Evolutionary conservation across 1,139 yeast species (phyloP), one percentile per base, ranked within the genome.

Genomic region (Meyerozyma guilliermondii): DNA sequence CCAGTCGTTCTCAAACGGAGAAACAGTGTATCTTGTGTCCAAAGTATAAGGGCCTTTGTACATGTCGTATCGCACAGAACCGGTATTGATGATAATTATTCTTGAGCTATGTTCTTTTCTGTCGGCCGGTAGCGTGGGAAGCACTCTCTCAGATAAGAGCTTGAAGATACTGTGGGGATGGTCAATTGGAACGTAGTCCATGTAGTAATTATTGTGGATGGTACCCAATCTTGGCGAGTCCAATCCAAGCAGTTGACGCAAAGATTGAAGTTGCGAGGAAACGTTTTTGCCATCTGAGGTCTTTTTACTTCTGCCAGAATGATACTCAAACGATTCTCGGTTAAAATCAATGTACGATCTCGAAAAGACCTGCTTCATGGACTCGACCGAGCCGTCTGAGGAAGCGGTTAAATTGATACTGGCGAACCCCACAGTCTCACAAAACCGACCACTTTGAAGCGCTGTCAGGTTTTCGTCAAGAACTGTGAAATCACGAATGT

Each of bases 341-440:
- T 83, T 89, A 63, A 88, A 88, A 59, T 91, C 98, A 48, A 91
- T 77, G 60, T 91, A 91, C 17, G 80, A 69, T 54, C 97, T 71
- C 27, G 76, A 57, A 56, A 74, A 76, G 42, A 63, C 43, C 35
- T 56, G 50, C 33, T 45, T 52, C 8, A 56, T 48, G 9, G 43
- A 22, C n/a, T 14, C 27, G 36, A 29, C 7, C 23, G 20, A 29
- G 14, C 38, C 34, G 14, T 43, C 50, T 5, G 36, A 18, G 17
- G 39, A 44, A 20, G 41, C 24, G 1, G 46, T 28, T 13, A 61
- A 41, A 48, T 77, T 71, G 27, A 87, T 66, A 39, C 95, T 81
- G 9, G 86, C 63, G 77, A 91, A 92, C 0, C 98, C 98, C 16
- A 87, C 76, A 0, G 98, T 91, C 59, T 92, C 98, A 56, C 95